Conservation (phyloP, 805 yeast species). For the Torulaspora delbrueckii region DNA sequence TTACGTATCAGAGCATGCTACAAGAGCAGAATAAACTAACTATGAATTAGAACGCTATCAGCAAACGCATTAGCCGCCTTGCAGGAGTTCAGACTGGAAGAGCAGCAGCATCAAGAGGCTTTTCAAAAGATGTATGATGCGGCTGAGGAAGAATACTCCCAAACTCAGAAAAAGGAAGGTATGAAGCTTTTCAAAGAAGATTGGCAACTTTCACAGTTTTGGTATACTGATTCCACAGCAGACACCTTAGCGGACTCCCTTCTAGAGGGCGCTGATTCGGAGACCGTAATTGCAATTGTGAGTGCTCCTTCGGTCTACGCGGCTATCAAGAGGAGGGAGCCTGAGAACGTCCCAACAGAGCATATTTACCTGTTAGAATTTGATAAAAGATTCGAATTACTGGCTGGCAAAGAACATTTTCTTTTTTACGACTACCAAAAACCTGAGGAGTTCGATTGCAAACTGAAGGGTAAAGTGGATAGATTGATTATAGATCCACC, state of each 20-base stretch:
- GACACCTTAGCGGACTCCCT: slow-evolving; percentile 61
- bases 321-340: slow-evolving; percentile 56
- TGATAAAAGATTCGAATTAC: slow-evolving; percentile 68
- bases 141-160: slow-evolving; percentile 48
- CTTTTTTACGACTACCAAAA: slow-evolving; percentile 68
- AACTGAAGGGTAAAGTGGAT: slow-evolving; percentile 58
- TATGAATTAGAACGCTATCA: slow-evolving; percentile 33
- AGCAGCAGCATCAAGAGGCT: slow-evolving; percentile 49
- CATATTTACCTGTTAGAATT: slow-evolving; percentile 72
- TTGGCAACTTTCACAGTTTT: slow-evolving; percentile 92
- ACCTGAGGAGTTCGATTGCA: slow-evolving; percentile 58
- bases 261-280: slow-evolving; percentile 67
- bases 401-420: slow-evolving; percentile 66
- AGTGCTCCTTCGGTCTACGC: slow-evolving; percentile 93
- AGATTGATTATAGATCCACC: slow-evolving; percentile 84
- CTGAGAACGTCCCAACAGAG: slow-evolving; percentile 52
- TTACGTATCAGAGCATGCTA: neutral
- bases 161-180: slow-evolving; percentile 38
- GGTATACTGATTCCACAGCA: slow-evolving; percentile 79
- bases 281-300: slow-evolving; percentile 68
- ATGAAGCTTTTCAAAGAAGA: slow-evolving; percentile 82
- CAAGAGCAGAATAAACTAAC: neutral
- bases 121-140: slow-evolving; percentile 50
- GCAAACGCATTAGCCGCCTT: slow-evolving; percentile 50
- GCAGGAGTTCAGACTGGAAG: slow-evolving; percentile 63